phyloP scores from a whole-genome alignment of 306 rosid species.

The Inga oerstediana region DNA sequence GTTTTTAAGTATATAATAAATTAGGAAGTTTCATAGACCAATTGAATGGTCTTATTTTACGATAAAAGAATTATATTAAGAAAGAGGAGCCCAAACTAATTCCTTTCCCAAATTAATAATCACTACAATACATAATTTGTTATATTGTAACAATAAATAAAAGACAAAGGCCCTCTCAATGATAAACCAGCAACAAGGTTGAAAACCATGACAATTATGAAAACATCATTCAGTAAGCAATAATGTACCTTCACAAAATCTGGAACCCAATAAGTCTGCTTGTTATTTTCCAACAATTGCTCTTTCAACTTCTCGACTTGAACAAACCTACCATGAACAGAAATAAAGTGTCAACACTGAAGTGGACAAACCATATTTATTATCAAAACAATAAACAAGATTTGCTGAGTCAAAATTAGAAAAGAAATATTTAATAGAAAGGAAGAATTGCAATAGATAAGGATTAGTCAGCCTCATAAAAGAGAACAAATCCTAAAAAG shows the following conservation, averaged over 20 bases:
- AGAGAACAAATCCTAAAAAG: neutral
- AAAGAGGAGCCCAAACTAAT: no score
- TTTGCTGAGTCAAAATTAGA: neutral
- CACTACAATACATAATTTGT: slow-evolving; percentile 1
- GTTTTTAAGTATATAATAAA: neutral
- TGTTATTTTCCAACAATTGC: slow-evolving; percentile 81
- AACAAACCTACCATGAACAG: slow-evolving; percentile 68
- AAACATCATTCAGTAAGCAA: slow-evolving; percentile 4
- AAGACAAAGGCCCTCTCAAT: neutral
- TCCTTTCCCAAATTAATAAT: no score
- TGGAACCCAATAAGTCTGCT: slow-evolving; percentile 93
- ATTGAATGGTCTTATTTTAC: no score
- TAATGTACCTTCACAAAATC: slow-evolving; percentile 93
- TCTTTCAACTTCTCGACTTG: slow-evolving; percentile 85
- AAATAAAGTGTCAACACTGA: neutral
- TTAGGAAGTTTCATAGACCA: neutral
- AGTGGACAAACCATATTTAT: neutral
- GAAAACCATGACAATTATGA: neutral
- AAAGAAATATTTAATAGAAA: neutral
- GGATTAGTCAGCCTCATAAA: neutral
- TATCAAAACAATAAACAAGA: neutral
- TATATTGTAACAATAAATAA: neutral
- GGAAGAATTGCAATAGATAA: neutral
- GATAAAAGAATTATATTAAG: no score
- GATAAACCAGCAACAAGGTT: neutral